These are phyloP conservation scores for Tylopilus rubrobrunneus DNA, from an alignment of 768 basidiomycete species.

Conservation along the genomic window DNA sequence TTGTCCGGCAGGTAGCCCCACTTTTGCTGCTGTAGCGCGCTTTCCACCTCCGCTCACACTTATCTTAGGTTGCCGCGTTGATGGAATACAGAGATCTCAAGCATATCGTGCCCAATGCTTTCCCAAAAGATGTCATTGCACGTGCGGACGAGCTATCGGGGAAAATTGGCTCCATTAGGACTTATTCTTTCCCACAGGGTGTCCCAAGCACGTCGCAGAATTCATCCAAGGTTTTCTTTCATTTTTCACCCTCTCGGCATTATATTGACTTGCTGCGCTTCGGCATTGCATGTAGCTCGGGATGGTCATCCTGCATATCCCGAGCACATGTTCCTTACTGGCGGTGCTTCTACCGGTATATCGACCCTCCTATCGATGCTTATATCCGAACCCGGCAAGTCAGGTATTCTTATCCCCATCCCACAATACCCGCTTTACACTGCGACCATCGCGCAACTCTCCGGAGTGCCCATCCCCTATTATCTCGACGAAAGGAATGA, in stretches of 20 bases:
- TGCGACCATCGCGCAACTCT: conserved; percentile 83
- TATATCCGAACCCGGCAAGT: conserved; percentile 55
- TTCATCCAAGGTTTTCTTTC: conserved; percentile 74
- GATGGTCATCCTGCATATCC: conserved; percentile 86
- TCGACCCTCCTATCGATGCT: conserved; percentile 79
- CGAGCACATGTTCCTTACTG: conserved; percentile 88
- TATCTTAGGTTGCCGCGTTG: conserved; percentile 73
- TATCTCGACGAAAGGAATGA: conserved; percentile 76
- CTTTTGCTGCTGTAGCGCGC: not conserved
- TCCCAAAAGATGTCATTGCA: conserved; percentile 81
- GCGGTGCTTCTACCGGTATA: conserved; percentile 94
- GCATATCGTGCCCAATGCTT: conserved; percentile 68
- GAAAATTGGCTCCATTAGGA: conserved; percentile 91
- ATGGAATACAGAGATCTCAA: conserved; percentile 89
- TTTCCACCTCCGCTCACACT: not conserved
- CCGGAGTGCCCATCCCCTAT: conserved; percentile 79
- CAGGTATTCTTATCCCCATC: conserved; percentile 91
- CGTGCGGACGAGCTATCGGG: conserved; percentile 74
- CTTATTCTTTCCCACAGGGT: conserved; percentile 95
- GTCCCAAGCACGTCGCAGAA: conserved; percentile 79
- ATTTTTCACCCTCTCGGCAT: not conserved
- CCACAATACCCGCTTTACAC: conserved; percentile 99
- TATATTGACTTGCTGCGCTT: conserved; percentile 9
- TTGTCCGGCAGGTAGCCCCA: conserved; percentile 74
- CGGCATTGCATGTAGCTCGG: too few species aligned